Conservation (phyloP, 1,139 yeast species). For the Suhomyces atakaporum region DNA sequence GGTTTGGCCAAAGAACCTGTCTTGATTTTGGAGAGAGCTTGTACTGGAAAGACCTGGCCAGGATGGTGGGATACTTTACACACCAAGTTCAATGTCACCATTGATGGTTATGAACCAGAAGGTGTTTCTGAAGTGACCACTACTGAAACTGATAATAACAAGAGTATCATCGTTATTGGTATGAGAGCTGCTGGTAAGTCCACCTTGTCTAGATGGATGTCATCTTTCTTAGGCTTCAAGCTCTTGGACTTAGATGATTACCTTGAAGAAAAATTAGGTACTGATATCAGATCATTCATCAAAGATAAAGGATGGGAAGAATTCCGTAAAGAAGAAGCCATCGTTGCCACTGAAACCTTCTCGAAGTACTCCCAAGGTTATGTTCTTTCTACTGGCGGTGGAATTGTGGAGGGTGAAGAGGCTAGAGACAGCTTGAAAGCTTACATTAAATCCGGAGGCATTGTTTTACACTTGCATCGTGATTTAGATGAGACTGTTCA, state of each 20-base stretch:
- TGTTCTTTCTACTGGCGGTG: constrained; percentile 95
- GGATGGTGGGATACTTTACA: constrained; percentile 98
- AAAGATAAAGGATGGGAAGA: constrained; percentile 79
- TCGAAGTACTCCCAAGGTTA: constrained; percentile 52
- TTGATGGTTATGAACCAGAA: constrained; percentile 66
- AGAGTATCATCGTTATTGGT: constrained; percentile 82
- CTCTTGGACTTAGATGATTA: constrained; percentile 76
- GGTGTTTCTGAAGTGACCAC: constrained; percentile 3
- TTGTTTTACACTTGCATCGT: constrained; percentile 89
- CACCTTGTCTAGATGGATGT: constrained; percentile 80
- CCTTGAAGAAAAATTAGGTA: constrained; percentile 58
- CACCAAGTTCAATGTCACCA: constrained; percentile 59
- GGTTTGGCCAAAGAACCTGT: constrained; percentile 59
- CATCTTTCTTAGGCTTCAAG: constrained; percentile 68
- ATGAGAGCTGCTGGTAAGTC: constrained; percentile 99
- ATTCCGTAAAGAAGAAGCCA: constrained; percentile 72
- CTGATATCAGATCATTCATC: constrained; percentile 67
- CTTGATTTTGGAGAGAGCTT: constrained; percentile 78
- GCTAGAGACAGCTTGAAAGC: constrained; percentile 64
- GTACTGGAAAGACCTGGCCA: constrained; percentile 99
- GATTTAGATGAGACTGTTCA: constrained; percentile 77
- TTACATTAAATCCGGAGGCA: constrained; percentile 60
- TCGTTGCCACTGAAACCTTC: constrained; percentile 56
- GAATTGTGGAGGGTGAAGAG: constrained; percentile 78
- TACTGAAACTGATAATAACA: constrained; percentile 24